A percentile compares a stretch with the other conserved stretches of the same genome.
phyloP scores from a whole-genome alignment of 768 basidiomycete species.

The Rubroboletus satanas region DNA sequence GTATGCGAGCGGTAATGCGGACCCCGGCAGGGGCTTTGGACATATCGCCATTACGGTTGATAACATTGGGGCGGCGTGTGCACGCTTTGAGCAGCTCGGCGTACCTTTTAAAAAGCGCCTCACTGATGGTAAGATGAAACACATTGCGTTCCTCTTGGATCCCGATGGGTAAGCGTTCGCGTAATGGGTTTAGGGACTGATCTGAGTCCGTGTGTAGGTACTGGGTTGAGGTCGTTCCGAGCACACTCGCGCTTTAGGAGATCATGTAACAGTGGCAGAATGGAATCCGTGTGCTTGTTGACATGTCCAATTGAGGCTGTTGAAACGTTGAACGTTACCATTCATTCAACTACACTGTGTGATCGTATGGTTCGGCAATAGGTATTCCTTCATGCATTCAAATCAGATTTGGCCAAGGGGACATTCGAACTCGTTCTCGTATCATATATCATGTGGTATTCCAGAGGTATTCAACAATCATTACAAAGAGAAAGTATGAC shows the following conservation, averaged over 20 bases:
- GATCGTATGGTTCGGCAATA: too few species aligned
- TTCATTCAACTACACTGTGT: too few species aligned
- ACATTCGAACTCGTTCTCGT: neutral
- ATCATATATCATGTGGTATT: neutral
- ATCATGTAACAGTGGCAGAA: neutral
- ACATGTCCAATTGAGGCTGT: slow-evolving; percentile 3
- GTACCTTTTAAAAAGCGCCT: slow-evolving; percentile 87
- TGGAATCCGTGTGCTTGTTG: neutral
- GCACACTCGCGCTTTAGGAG: slow-evolving; percentile 23
- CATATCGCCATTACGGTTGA: slow-evolving; percentile 87
- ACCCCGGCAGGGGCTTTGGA: slow-evolving; percentile 75
- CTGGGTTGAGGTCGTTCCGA: slow-evolving; percentile 57
- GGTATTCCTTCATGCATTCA: too few species aligned
- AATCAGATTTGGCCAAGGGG: neutral
- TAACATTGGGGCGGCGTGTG: slow-evolving; percentile 79
- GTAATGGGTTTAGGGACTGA: neutral
- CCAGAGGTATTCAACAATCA: neutral
- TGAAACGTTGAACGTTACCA: neutral
- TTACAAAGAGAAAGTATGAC: neutral
- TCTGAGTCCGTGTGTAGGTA: slow-evolving; percentile 37
- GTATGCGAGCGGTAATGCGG: slow-evolving; percentile 82
- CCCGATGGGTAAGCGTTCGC: slow-evolving; percentile 63
- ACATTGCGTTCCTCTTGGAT: slow-evolving; percentile 82
- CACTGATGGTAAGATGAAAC: slow-evolving; percentile 79
- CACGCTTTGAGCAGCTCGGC: slow-evolving; percentile 72